Percentiles rank a stretch among this genome's conserved stretches.
phyloP scores from a whole-genome alignment of 371 early-diverging fungal species.

The Apophysomyces trapeziformis region DNA sequence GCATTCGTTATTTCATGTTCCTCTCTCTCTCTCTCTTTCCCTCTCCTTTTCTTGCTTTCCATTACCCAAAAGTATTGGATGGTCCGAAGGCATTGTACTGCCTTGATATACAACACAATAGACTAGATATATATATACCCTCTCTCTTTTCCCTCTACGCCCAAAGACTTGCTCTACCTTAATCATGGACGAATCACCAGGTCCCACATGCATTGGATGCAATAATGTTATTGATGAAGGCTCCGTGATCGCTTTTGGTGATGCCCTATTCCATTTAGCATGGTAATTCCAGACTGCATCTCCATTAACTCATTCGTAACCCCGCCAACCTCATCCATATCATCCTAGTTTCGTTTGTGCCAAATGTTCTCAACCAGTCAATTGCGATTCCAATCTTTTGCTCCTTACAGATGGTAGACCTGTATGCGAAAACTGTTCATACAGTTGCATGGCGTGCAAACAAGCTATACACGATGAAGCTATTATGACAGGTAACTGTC shows the following conservation, averaged over 20 bases:
- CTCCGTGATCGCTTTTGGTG: slow-evolving; percentile 80
- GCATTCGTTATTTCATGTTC: slow-evolving; percentile 5
- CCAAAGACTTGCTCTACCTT: neutral
- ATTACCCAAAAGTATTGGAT: slow-evolving; percentile 68
- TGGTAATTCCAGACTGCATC: slow-evolving; percentile 55
- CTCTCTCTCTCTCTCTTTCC: slow-evolving; percentile 11
- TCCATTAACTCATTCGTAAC: neutral
- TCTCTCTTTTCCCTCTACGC: neutral
- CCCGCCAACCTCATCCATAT: neutral
- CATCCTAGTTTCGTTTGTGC: slow-evolving; percentile 72
- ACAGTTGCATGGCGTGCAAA: slow-evolving; percentile 79
- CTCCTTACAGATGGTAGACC: slow-evolving; percentile 81
- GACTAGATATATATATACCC: neutral
- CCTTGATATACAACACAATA: neutral
- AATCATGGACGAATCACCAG: slow-evolving; percentile 22
- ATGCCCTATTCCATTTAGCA: slow-evolving; percentile 77
- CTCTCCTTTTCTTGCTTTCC: slow-evolving; percentile 12
- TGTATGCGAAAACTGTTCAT: slow-evolving; percentile 86
- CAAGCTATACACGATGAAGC: slow-evolving; percentile 85
- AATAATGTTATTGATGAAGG: slow-evolving; percentile 72
- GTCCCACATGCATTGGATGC: slow-evolving; percentile 72
- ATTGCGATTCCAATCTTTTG: slow-evolving; percentile 76
- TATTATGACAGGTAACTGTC: slow-evolving; percentile 73
- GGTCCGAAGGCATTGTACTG: slow-evolving; percentile 56
- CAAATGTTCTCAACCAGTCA: slow-evolving; percentile 72